Evolutionary conservation across 768 basidiomycete species (phyloP), one percentile per base, ranked within the genome.

Genomic region (Hysterangium stoloniferum): DNA sequence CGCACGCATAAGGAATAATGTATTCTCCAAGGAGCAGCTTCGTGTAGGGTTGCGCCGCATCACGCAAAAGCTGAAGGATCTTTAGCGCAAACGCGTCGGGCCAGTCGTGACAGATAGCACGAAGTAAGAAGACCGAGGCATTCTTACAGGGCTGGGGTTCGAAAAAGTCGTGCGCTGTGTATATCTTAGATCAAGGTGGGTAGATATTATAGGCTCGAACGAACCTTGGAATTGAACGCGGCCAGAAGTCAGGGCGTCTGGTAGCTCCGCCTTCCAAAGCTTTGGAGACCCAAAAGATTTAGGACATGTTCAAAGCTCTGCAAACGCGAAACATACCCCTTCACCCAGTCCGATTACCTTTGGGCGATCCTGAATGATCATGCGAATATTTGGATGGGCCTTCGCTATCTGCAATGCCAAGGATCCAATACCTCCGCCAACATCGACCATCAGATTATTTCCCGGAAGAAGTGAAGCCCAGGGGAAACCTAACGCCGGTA

Each of bases 101-200:
- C 66, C 66, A 67, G 54, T 69, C 62, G 53, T 69, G 68, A 25
- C 62, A 33, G 31, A 66, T 63, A 33, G 48, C 41, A 11, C 65
- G 56, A 22, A 67, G 15, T 34, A 67, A 54, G 54, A 64, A 69
- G 7, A 67, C 57, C 3, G 58, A 52, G 7, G 65, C 59, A 29
- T 57, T 36, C 35, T 52, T 57, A 13, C 57, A 41, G 2, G 64
- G 60, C 42, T 66, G 64, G 0, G 58, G 56, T 1, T 47, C 44
- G 49, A 67, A 64, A 55, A 64, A 66, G 48, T 63, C 52, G 35
- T 58, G 59, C 2, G 35, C 56, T 63, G 51, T 33, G 25, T 36
- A 17, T 6, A 3, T 11, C 4, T 31, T 43, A 17, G n/a, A 38
- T 33, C 12, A 45, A 24, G 7, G 28, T 12, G 2, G 38, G 42